Evolutionary conservation across 257 asterid species (phyloP), one percentile per base, ranked within the genome.

Genomic region (Solanum etuberosum): DNA sequence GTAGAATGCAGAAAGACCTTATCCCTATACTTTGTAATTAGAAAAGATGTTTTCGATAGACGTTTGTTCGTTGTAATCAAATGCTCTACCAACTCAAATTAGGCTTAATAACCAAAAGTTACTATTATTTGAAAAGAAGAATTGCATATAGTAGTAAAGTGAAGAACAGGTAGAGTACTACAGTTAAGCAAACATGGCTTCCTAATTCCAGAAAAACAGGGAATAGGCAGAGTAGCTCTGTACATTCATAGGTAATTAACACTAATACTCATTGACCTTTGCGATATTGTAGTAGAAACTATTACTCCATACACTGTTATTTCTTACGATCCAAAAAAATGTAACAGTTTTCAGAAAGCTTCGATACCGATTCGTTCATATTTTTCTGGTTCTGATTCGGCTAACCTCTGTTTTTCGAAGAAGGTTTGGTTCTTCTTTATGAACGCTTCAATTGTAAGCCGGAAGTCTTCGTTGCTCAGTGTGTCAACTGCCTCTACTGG

Each of bases 401-500:
- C 86, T 71, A 85, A 85, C 85, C 92, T 72, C 90, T 92, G 84
- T 37, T 76, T 90, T 95, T 65, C 81, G 23, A 89, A 86, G 73
- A 76, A 85, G 40, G 84, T 51, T 37, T 86, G 94, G 85, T 92
- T 92, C 61, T 87, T 88, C 68, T 89, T 87, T 48, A 96, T 95
- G 91, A 93, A 93, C 0, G 91, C 96, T 6, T 95, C 99, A 8
- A 96, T 91, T 4, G 92, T 92, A n/a, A 86, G 93, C 89, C 90
- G 94, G 67, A 96, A 96, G 31, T 96, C 98, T 43, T 95, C 98
- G 86, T 88, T 91, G 87, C 96, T 95, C 34, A 96, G 88, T 54
- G 87, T 91, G 77, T 96, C 98, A 12, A 96, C 89, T 87, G 90
- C 86, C 5, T 87, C 89, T 3, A 71, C 37, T 11, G 90, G 46